Evolutionary conservation across 2,329 filamentous ascomycete genomes (phyloP).

Genomic region (Phialophora tarda): DNA sequence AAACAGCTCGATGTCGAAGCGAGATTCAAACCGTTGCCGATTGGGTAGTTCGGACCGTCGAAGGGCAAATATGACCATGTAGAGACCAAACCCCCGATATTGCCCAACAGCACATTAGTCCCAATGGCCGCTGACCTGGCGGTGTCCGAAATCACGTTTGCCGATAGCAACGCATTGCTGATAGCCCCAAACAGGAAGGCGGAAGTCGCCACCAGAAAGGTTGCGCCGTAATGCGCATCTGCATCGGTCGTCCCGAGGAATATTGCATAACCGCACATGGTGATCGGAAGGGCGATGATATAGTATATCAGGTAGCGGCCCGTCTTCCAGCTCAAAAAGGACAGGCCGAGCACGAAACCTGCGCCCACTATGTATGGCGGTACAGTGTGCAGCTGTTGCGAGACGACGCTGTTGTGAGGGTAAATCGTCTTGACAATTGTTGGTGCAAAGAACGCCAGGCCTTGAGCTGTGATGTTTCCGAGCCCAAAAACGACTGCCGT

Average conservation of each 20-base stretch:
- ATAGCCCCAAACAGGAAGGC: constrained; percentile 69
- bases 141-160: constrained; percentile 74
- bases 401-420: constrained; percentile 60
- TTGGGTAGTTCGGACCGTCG: constrained; percentile 69
- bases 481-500: constrained; percentile 66
- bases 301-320: constrained; percentile 68
- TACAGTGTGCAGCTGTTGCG: constrained; percentile 72
- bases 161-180: constrained; percentile 69
- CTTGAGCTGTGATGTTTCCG: constrained; percentile 73
- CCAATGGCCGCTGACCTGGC: constrained; percentile 70
- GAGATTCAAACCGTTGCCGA: constrained; percentile 74
- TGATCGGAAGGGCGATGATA: constrained; percentile 63
- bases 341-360: constrained; percentile 68
- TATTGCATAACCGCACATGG: constrained; percentile 73
- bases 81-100: constrained; percentile 70
- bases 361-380: constrained; percentile 72
- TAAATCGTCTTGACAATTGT: constrained; percentile 75
- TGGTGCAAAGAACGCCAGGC: constrained; percentile 71
- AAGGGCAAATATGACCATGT: constrained; percentile 70
- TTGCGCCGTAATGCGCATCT: constrained; percentile 70
- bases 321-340: constrained; percentile 65
- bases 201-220: constrained; percentile 70
- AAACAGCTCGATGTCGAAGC: constrained; percentile 64
- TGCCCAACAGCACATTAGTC: constrained; percentile 73
- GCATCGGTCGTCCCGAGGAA: constrained; percentile 64